Evolutionary conservation across 768 basidiomycete species (phyloP), one percentile per base, ranked within the genome.

Genomic region (Tephrocybe sp.): DNA sequence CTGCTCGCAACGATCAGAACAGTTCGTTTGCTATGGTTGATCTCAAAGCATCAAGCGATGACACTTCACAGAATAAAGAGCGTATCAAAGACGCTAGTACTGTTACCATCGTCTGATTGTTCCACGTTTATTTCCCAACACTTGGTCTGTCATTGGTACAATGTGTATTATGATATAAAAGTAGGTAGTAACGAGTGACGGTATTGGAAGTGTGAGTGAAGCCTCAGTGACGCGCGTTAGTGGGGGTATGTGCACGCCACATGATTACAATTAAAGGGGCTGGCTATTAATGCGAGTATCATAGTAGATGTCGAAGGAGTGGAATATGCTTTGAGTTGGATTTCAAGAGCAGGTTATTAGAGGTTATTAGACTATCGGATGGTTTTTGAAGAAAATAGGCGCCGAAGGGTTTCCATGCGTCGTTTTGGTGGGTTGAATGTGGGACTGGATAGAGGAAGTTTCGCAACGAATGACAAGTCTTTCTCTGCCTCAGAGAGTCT

Each of bases 11-110:
- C 8, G 30, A 24, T 37, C 39, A 46, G 4, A 29, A 22, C 8
- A 3, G 16, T 21, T 16, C 29, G 12, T 25, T 53, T 22, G 47
- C 47, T 9, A 49, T 56, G 55, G 36, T 45, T 11, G 27, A 52
- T 13, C 13, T 53, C 11, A 24, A 43, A 24, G 23, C 11, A 18
- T 42, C 38, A 10, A 24, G 7, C 10, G 47, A 41, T 5, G 13
- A 19, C 21, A 25, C 12, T 12, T 46, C 39, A 24, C 8, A 34
- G 15, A 34, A 34, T 15, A 34, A 34, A n/a, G n/a, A n/a, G n/a
- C n/a, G n/a, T n/a, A 6, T 12, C 9, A 34, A 34, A 34, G 33
- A 34, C 9, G 27, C 6, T 5, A 11, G 27, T 29, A 30, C 29
- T 12, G 33, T 34, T 4, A 15, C 33, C 33, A 15, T 34, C 7